Evolutionary conservation across 2,329 filamentous ascomycete genomes (phyloP).

Genomic region (Aspergillus pseudotamarii): DNA sequence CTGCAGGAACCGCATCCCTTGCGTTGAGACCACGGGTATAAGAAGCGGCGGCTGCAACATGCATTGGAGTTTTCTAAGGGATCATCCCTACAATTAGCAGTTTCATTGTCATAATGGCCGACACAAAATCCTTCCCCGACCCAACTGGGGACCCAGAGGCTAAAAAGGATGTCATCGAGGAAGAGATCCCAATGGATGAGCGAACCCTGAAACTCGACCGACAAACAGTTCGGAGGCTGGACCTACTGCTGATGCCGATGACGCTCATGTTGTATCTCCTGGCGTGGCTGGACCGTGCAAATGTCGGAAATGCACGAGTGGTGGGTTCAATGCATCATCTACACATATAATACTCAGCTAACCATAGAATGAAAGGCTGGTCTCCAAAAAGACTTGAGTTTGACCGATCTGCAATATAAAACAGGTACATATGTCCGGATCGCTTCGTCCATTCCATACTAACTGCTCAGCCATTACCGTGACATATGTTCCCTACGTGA

Average conservation of each 20-base stretch:
- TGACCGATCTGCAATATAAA: slow-evolving; percentile 17
- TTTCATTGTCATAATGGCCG: not conserved
- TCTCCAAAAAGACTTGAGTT: slow-evolving; percentile 17
- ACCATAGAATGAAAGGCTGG: slow-evolving; percentile 9
- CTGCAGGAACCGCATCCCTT: not conserved
- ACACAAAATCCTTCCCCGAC: not conserved
- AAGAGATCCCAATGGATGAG: slow-evolving; percentile 13
- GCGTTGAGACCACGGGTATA: not conserved
- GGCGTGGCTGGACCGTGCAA: slow-evolving; percentile 22
- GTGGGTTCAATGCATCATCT: not conserved
- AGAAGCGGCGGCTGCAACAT: not conserved
- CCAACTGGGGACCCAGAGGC: not conserved
- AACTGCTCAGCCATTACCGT: slow-evolving; percentile 16
- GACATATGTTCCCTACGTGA: slow-evolving; percentile 21
- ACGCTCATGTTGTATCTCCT: slow-evolving; percentile 20
- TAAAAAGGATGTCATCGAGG: slow-evolving; percentile 6
- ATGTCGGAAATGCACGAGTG: slow-evolving; percentile 21
- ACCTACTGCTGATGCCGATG: slow-evolving; percentile 20
- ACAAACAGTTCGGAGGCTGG: slow-evolving; percentile 1
- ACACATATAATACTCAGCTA: not conserved
- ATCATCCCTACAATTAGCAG: not conserved
- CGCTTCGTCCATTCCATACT: not conserved
- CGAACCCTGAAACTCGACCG: slow-evolving; percentile 10
- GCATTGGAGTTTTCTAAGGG: not conserved
- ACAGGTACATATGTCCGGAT: slow-evolving; percentile 2